Evolutionary conservation across 352 stramenopile species (phyloP).

Genomic region (Plasmopara halstedii): DNA sequence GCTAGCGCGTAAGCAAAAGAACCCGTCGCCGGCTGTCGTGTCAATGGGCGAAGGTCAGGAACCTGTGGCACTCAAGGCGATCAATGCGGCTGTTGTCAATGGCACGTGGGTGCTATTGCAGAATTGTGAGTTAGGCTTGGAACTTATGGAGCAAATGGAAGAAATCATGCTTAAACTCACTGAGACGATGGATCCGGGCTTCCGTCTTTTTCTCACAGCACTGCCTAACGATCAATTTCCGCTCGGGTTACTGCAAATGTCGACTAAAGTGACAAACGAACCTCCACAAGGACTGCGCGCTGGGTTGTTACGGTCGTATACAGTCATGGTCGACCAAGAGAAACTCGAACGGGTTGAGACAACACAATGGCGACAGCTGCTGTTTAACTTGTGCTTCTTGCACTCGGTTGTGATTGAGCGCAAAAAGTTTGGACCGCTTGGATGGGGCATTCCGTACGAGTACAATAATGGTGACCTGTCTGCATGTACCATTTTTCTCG

Average conservation of each 20-base stretch:
- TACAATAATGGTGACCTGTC: slow-evolving; percentile 98
- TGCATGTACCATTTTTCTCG: slow-evolving; percentile 96
- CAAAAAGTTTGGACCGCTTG: slow-evolving; percentile 97
- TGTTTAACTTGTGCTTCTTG: slow-evolving; percentile 97
- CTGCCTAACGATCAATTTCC: slow-evolving; percentile 95
- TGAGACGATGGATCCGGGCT: slow-evolving; percentile 93
- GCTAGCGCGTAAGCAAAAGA: slow-evolving; percentile 95
- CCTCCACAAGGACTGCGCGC: slow-evolving; percentile 93
- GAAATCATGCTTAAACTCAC: slow-evolving; percentile 94
- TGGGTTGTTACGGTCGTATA: slow-evolving; percentile 94
- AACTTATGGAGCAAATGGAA: slow-evolving; percentile 98
- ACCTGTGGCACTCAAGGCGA: slow-evolving; percentile 94
- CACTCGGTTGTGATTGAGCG: slow-evolving; percentile 98
- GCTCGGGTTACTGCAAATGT: slow-evolving; percentile 97
- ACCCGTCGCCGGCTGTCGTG: slow-evolving; percentile 93
- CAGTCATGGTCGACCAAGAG: slow-evolving; percentile 99
- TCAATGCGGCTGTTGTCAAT: slow-evolving; percentile 95
- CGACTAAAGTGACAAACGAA: slow-evolving; percentile 98
- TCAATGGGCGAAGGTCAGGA: slow-evolving; percentile 98
- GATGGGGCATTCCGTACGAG: slow-evolving; percentile 98
- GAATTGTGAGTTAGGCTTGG: slow-evolving; percentile 97
- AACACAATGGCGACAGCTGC: slow-evolving; percentile 92
- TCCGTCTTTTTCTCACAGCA: slow-evolving; percentile 97
- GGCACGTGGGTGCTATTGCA: slow-evolving; percentile 97
- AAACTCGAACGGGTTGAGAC: slow-evolving; percentile 96